Conservation (phyloP, 495 filamentous ascomycete species). For the Aspergillus taichungensis region DNA sequence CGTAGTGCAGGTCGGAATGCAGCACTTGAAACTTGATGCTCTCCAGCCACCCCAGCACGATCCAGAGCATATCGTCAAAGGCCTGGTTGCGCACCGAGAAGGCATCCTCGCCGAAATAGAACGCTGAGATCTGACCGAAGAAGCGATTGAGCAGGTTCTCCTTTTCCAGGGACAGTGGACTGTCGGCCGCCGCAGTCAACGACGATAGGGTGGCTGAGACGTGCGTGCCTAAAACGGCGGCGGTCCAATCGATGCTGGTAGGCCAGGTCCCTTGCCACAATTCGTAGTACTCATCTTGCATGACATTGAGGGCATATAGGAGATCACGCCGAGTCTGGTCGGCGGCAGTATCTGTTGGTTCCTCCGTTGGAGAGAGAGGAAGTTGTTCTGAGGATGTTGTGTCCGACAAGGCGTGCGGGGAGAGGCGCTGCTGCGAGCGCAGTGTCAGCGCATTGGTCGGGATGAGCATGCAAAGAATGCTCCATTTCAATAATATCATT, state of each 20-base stretch:
- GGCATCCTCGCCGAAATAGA: slow-evolving; percentile 81
- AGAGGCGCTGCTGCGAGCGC: slow-evolving; percentile 18
- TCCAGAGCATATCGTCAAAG: slow-evolving; percentile 96
- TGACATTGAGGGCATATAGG: slow-evolving; percentile 54
- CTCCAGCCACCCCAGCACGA: slow-evolving; percentile 88
- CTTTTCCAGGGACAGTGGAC: slow-evolving; percentile 30
- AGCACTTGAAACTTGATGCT: slow-evolving; percentile 63
- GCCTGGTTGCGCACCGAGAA: slow-evolving; percentile 70
- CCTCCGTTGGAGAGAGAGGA: slow-evolving; percentile 3
- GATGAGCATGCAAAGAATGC: slow-evolving; percentile 16
- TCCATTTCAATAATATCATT: slow-evolving; percentile 5
- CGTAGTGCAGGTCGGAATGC: slow-evolving; percentile 56
- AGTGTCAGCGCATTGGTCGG: slow-evolving; percentile 25
- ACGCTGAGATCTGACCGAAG: slow-evolving; percentile 63
- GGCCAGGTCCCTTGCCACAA: slow-evolving; percentile 79
- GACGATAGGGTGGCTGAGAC: slow-evolving; percentile 60
- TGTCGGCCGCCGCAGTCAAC: slow-evolving; percentile 40
- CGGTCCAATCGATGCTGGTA: slow-evolving; percentile 85
- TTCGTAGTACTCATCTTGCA: slow-evolving; percentile 73
- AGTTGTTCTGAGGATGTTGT: slow-evolving; percentile 4
- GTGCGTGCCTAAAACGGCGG: slow-evolving; percentile 76
- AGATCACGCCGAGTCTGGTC: slow-evolving; percentile 33
- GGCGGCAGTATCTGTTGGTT: slow-evolving; percentile 8
- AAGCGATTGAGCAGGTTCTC: slow-evolving; percentile 77
- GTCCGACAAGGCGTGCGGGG: slow-evolving; percentile 5